phyloP scores from a whole-genome alignment of 2,329 filamentous ascomycete genomes.

The Epichloe typhina region DNA sequence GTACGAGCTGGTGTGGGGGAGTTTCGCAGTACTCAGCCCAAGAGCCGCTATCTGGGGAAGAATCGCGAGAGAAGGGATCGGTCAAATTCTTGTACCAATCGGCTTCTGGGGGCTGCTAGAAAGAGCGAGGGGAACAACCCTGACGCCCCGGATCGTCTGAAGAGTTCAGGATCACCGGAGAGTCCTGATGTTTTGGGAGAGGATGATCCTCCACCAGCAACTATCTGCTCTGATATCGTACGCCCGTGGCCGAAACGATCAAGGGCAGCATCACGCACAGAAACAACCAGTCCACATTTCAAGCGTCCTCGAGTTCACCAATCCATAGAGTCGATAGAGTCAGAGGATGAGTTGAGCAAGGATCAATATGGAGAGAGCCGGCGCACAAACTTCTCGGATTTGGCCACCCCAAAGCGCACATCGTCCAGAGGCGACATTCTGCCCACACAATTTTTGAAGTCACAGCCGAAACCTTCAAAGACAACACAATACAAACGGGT shows the following conservation, averaged over 20 bases:
- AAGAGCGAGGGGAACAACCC: not conserved
- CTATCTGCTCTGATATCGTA: constrained; percentile 13
- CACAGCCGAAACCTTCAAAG: not conserved
- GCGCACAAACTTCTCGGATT: constrained; percentile 7
- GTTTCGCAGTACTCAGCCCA: not conserved
- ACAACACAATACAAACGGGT: not conserved
- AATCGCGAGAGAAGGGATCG: not conserved
- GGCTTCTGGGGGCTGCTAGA: not conserved
- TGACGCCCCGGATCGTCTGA: not conserved
- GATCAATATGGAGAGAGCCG: constrained; percentile 6
- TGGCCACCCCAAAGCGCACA: not conserved
- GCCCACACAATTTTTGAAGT: constrained; percentile 10
- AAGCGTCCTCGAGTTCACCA: constrained; percentile 7
- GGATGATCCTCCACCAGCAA: constrained; percentile 8
- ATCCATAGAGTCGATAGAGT: constrained; percentile 10
- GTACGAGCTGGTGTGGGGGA: not conserved
- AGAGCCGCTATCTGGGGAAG: not conserved
- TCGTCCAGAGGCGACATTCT: constrained; percentile 16
- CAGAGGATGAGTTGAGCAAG: constrained; percentile 19
- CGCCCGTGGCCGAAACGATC: constrained; percentile 2
- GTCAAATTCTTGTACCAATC: constrained; percentile 13
- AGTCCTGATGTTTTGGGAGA: not conserved
- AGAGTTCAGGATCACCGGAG: not conserved
- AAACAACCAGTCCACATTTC: constrained; percentile 5
- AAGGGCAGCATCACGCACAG: not conserved